Evolutionary conservation across 495 filamentous ascomycete genomes (phyloP).

Genomic region (Tetracladium marchalianum): DNA sequence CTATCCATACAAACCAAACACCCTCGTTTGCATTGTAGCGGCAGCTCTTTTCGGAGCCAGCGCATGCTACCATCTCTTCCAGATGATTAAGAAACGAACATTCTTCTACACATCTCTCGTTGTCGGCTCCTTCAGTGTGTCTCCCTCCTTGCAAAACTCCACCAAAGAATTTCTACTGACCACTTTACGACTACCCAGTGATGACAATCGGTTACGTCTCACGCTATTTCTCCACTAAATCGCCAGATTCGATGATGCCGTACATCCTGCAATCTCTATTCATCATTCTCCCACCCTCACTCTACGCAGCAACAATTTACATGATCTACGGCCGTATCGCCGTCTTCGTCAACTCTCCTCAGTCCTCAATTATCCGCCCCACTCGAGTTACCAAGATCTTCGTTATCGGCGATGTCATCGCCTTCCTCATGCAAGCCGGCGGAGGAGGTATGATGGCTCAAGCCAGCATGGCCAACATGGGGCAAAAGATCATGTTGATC

Average conservation of each 20-base stretch:
- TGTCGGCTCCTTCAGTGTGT: slow-evolving; percentile 1
- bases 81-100: slow-evolving; percentile 5
- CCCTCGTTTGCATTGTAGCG: not conserved
- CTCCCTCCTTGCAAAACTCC: too few species aligned
- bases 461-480: slow-evolving; percentile 21
- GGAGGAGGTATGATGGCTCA: slow-evolving; percentile 27
- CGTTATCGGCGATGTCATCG: slow-evolving; percentile 33
- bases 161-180: too few species aligned
- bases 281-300: slow-evolving; percentile 39
- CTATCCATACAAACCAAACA: slow-evolving; percentile 6
- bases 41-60: slow-evolving; percentile 4
- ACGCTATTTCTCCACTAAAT: slow-evolving; percentile 27
- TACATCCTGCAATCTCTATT: slow-evolving; percentile 38
- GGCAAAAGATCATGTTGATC: slow-evolving; percentile 33
- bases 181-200: slow-evolving; percentile 24
- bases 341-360: slow-evolving; percentile 31
- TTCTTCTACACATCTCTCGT: slow-evolving; percentile 8
- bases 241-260: slow-evolving; percentile 25
- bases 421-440: slow-evolving; percentile 31
- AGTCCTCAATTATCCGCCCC: slow-evolving; percentile 23
- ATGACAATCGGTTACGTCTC: slow-evolving; percentile 40
- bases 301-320: slow-evolving; percentile 45
- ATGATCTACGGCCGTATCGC: slow-evolving; percentile 43
- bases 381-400: slow-evolving; percentile 33
- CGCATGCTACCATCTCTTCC: slow-evolving; percentile 1